Conservation (phyloP, 148 eudicot species). For the Camellia granthamiana region DNA sequence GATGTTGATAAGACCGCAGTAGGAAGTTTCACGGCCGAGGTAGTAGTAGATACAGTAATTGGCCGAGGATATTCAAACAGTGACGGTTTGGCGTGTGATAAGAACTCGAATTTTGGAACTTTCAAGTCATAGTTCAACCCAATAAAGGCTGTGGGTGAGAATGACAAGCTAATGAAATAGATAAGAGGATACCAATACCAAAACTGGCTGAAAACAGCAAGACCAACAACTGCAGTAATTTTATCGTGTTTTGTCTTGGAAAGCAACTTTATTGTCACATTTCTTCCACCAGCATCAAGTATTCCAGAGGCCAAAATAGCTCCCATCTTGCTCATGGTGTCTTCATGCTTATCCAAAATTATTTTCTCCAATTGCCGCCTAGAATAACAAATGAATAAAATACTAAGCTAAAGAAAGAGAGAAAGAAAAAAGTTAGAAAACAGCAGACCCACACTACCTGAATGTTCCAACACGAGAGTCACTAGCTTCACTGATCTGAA, state of each 20-base stretch:
- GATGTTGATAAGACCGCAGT: constrained; percentile 89
- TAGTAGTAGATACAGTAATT: constrained; percentile 67
- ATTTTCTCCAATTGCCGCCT: constrained; percentile 97
- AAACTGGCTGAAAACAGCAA: constrained; percentile 94
- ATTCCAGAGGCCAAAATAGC: constrained; percentile 97
- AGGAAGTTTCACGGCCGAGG: constrained; percentile 85
- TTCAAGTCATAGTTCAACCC: constrained; percentile 90
- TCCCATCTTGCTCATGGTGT: constrained; percentile 99
- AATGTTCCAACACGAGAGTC: constrained; percentile 98
- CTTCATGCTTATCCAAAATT: constrained; percentile 96
- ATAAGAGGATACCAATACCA: constrained; percentile 99
- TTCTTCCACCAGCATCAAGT: constrained; percentile 97
- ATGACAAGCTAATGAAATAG: constrained; percentile 89
- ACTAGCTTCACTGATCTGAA: constrained; percentile 90
- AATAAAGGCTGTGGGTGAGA: constrained; percentile 94
- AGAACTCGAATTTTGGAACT: constrained; percentile 85
- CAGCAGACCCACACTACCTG: constrained; percentile 46
- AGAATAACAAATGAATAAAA: background rate
- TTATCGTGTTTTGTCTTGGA: constrained; percentile 92
- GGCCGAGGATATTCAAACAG: constrained; percentile 95
- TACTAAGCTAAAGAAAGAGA: background rate
- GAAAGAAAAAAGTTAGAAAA: constrained; percentile 6
- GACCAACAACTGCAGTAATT: constrained; percentile 89
- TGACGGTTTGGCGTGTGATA: constrained; percentile 92
- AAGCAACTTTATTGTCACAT: constrained; percentile 89